Conservation (phyloP, 2,329 filamentous ascomycete genomes). For the Fusarium paranaense region DNA sequence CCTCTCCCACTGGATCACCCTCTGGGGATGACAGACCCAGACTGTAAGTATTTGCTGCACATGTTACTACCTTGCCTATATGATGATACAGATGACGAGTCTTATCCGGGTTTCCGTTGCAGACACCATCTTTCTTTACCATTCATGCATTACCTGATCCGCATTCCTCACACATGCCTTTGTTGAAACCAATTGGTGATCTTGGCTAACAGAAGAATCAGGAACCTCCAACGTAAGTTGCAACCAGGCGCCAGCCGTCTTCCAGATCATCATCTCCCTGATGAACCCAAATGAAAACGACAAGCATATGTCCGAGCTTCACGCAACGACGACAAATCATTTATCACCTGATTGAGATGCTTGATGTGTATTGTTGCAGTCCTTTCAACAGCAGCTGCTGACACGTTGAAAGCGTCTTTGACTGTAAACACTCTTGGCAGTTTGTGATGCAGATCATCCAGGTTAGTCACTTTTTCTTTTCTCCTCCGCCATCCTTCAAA, state of each 20-base stretch:
- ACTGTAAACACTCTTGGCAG: not conserved
- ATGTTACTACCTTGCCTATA: slow-evolving; percentile 44
- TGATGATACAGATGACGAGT: slow-evolving; percentile 79
- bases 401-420: slow-evolving; percentile 31
- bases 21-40: not conserved
- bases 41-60: slow-evolving; percentile 31
- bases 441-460: not conserved
- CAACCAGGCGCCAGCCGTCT: slow-evolving; percentile 14
- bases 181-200: slow-evolving; percentile 16
- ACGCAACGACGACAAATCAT: slow-evolving; percentile 58
- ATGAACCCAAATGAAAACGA: slow-evolving; percentile 89
- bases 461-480: slow-evolving; percentile 44
- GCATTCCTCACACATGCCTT: slow-evolving; percentile 16
- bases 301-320: slow-evolving; percentile 98
- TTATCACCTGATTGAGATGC: slow-evolving; percentile 48
- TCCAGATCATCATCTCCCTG: slow-evolving; percentile 60
- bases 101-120: slow-evolving; percentile 80
- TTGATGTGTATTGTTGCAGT: slow-evolving; percentile 27
- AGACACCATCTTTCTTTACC: slow-evolving; percentile 74
- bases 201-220: slow-evolving; percentile 36
- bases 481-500: slow-evolving; percentile 35
- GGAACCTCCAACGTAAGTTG: slow-evolving; percentile 40
- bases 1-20: not conserved
- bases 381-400: slow-evolving; percentile 35
- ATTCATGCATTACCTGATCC: slow-evolving; percentile 76